Evolutionary conservation across 257 asterid genomes (phyloP).

Genomic region (Vinca minor): DNA sequence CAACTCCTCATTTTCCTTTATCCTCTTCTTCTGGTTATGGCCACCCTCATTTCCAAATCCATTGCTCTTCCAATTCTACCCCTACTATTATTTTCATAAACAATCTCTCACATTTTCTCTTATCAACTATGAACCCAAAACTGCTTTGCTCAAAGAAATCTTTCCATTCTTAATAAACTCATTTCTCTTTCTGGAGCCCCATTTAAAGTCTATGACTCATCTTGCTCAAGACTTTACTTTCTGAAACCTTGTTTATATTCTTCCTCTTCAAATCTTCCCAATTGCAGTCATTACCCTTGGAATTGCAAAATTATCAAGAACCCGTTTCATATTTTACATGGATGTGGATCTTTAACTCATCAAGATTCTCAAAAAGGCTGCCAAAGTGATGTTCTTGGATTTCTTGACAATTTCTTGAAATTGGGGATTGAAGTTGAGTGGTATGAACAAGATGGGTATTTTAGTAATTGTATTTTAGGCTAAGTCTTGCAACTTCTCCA

Average conservation of each 20-base stretch:
- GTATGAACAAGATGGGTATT: constrained; percentile 69
- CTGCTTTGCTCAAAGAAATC: constrained; percentile 37
- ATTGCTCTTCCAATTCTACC: constrained; percentile 39
- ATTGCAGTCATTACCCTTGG: constrained; percentile 61
- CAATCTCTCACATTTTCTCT: constrained; percentile 43
- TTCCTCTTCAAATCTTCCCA: constrained; percentile 53
- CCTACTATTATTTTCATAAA: constrained; percentile 66
- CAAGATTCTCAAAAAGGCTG: constrained; percentile 57
- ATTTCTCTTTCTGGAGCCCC: constrained; percentile 62
- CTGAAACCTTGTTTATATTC: constrained; percentile 64
- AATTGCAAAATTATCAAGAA: constrained; percentile 60
- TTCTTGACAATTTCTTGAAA: constrained; percentile 48
- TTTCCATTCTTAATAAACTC: constrained; percentile 37
- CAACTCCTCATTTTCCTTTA: constrained; percentile 69
- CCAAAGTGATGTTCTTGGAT: constrained; percentile 62
- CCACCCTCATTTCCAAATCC: constrained; percentile 84
- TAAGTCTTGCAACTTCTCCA: constrained; percentile 53
- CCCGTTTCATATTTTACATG: constrained; percentile 53
- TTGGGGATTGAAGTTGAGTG: constrained; percentile 72
- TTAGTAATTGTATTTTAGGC: constrained; percentile 57
- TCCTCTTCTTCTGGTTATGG: constrained; percentile 77
- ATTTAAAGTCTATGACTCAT: constrained; percentile 65
- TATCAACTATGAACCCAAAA: constrained; percentile 41
- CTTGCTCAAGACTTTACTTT: constrained; percentile 67
- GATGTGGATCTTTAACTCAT: constrained; percentile 52